Evolutionary conservation across 1,284 basidiomycete genomes (phyloP).

Genomic region (Austropuccinia psidii): DNA sequence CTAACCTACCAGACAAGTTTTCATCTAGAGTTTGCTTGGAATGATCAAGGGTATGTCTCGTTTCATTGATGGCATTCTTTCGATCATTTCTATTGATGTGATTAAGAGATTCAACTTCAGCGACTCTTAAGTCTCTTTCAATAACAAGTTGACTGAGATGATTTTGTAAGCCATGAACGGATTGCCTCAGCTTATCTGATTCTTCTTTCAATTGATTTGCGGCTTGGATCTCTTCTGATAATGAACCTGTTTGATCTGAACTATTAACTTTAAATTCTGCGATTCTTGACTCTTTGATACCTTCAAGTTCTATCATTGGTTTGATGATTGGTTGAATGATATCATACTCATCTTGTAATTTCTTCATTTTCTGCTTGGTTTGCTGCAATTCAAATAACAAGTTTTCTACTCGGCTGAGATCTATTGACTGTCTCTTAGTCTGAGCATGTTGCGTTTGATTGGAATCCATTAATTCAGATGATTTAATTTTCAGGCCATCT

Average conservation of each 20-base stretch:
- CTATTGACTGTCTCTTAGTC: constrained; percentile 61
- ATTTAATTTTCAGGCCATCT: constrained; percentile 10
- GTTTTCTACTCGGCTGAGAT: constrained; percentile 64
- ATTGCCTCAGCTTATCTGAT: constrained; percentile 68
- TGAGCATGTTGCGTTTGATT: constrained; percentile 60
- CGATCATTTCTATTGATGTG: constrained; percentile 57
- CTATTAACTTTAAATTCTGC: constrained; percentile 68
- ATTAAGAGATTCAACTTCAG: constrained; percentile 84
- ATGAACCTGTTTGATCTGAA: too few species aligned
- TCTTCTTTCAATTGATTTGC: constrained; percentile 67
- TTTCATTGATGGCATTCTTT: neutral
- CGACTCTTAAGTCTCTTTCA: constrained; percentile 81
- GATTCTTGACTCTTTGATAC: constrained; percentile 87
- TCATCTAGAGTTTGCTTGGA: too few species aligned
- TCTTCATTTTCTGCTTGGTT: constrained; percentile 58
- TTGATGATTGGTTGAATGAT: constrained; percentile 86
- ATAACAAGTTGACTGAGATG: constrained; percentile 78
- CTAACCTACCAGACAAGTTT: constrained; percentile 2
- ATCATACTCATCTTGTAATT: constrained; percentile 70
- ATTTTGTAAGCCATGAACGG: constrained; percentile 68
- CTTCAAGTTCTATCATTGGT: constrained; percentile 73
- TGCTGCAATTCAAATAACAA: constrained; percentile 64
- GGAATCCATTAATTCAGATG: constrained; percentile 41
- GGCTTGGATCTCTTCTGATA: constrained; percentile 80
- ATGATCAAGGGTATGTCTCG: too few species aligned